Base-by-base conservation (phyloP, 1,284 basidiomycete species). In the Rhodotorula sp. region DNA sequence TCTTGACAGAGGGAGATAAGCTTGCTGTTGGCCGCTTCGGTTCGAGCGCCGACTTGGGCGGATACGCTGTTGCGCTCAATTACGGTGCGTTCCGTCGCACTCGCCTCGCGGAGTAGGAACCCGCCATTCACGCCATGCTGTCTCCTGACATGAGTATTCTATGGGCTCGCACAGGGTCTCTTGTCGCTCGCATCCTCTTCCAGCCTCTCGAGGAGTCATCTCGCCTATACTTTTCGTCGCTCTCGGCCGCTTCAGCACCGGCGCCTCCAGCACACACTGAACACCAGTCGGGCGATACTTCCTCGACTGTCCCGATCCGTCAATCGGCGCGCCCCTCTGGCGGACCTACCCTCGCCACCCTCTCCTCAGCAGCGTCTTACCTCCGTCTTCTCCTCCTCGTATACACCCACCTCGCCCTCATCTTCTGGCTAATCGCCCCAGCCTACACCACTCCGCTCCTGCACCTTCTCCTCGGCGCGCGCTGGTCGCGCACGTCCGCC, bases 1-100 rank as follows among this genome's bases (percentile, higher is more conserved):
- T 96, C 74, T 84, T 99, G 45, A 98, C 95, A 0, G 97, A 99
- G 80, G 93, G 92, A 16, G 97, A 99, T 82, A 93, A 97, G 78
- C 84, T 99, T 60, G 87, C 95, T 3, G 85, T 97, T 41, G 91
- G 91, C 0, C 87, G 86, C 77, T 88, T 93, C 74, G 92, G 91
- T 70, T 88, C 90, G 17, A 82, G 95, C 56, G 85, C 89, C 64
- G 90, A 94, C 80, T 93, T 97, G 82, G 94, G 92, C 16, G 94
- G 92, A 4, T 97, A 97, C 80, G 94, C 94, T 0, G 85, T 97
- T 16, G 95, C 95, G 17, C 90, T 91, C 57, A 97, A 97, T 82
- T 97, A 97, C 79, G 94, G 93, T 92, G 60, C 58, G 87, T 34
- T 45, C 16, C 34, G 3, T 45, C 27, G 3, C 23, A 21, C 9